Base-by-base conservation (phyloP, 148 eudicot genomes). In the Dysphania ambrosioides region DNA sequence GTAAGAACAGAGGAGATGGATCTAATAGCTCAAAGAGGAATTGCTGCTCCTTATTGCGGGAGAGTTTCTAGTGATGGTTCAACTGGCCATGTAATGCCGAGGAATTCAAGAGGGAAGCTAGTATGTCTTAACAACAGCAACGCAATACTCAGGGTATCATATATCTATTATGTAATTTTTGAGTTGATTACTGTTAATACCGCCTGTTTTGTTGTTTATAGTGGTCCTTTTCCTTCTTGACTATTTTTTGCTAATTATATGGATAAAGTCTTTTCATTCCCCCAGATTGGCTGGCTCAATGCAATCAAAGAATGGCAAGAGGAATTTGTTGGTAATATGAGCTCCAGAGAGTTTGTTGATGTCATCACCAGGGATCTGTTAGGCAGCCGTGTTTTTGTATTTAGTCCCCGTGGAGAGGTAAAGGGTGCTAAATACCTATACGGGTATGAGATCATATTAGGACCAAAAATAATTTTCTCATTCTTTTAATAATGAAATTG, bases 271-370 rank as follows among this genome's bases (percentile, higher is more conserved):
- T 58, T 77, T 76, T 73, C 59, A 68, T 73, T 77, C 44, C 63
- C 81, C 64, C 82, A 95, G 98, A 92, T 95, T 85, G 90, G 98
- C 70, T 95, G 98, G 97, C 96, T 95, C 55, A 90, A 95, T 79
- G 98, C 98, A 76, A 95, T 95, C 71, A 88, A 93, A 80, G 97
- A 95, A 80, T 95, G 98, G 98, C 98, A 95, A 76, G 98, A 95
- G 58, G 98, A 95, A 82, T 95, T 95, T 81, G 98, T 95, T 73
- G 98, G 98, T 59, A 95, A 89, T 84, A 95, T 95, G 98, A 95
- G 91, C 78, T 95, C 98, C 16, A 90, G 98, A 85, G 98, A 95
- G 82, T 95, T 95, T 79, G 98, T 95, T 62, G 98, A 95, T 72
- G 90, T 91, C 64, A 75, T 95, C 72, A 95, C 98, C 74, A 83